A percentile compares a stretch with the other conserved stretches of the same genome.
Evolutionary conservation across 106 monocot genomes (phyloP).

Genomic region (Cymbidium sinense): DNA sequence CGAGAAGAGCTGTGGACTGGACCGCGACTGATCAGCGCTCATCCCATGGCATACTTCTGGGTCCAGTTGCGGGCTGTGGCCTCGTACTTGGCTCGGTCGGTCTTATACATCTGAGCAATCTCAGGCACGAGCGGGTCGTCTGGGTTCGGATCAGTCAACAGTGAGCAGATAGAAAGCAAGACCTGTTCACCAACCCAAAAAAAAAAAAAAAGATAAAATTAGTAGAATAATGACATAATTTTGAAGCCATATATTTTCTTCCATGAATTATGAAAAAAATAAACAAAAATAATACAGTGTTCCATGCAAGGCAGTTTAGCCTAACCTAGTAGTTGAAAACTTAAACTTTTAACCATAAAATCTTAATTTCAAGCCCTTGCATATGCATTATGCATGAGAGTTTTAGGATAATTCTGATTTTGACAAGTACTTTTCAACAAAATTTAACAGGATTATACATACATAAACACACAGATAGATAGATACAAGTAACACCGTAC

Average conservation of each 20-base stretch:
- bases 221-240: background rate
- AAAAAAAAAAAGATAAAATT: background rate
- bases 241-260: no score
- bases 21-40: background rate
- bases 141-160: slow-evolving; percentile 16
- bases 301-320: no score
- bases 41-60: slow-evolving; percentile 15
- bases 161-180: slow-evolving; percentile 12
- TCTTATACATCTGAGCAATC: slow-evolving; percentile 22
- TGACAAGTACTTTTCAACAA: no score
- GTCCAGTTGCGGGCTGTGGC: slow-evolving; percentile 15
- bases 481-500: background rate
- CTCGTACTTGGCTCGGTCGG: slow-evolving; percentile 11
- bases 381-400: no score
- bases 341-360: no score
- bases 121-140: slow-evolving; percentile 15
- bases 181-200: background rate
- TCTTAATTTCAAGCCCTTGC: no score
- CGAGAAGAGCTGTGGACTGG: background rate
- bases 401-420: no score
- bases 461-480: no score
- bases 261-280: background rate
- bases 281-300: background rate
- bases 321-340: no score
- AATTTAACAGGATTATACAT: no score